Conservation (phyloP, 2,329 filamentous ascomycete genomes). For the Fusarium stilboides region DNA sequence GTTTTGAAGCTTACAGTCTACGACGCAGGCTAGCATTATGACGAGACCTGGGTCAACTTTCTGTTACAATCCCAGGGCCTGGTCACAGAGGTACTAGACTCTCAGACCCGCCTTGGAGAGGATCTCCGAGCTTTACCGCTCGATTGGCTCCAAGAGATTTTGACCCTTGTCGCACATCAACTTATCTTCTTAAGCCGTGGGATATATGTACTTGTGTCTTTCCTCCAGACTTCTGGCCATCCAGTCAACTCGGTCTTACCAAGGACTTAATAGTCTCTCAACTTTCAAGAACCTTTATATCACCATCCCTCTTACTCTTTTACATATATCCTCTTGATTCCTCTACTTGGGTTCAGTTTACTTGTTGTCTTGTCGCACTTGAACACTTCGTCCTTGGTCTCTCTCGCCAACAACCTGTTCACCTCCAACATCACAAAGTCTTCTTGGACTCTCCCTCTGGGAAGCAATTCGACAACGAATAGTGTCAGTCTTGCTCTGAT, state of each 20-base stretch:
- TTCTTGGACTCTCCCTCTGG: constrained; percentile 17
- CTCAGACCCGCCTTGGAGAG: constrained; percentile 45
- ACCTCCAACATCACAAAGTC: constrained; percentile 19
- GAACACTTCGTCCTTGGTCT: constrained; percentile 15
- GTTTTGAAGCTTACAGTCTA: constrained; percentile 42
- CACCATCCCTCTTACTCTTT: constrained; percentile 39
- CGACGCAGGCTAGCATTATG: constrained; percentile 44
- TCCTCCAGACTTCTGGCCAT: constrained; percentile 47
- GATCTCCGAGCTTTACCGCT: constrained; percentile 52
- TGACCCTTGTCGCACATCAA: constrained; percentile 52
- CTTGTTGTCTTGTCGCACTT: constrained; percentile 28
- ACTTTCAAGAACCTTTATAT: constrained; percentile 29
- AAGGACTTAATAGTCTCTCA: constrained; percentile 40
- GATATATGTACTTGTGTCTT: constrained; percentile 51
- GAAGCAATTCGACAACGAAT: constrained; percentile 10
- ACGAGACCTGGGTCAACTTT: constrained; percentile 50
- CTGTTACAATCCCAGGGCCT: constrained; percentile 46
- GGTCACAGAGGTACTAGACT: constrained; percentile 46
- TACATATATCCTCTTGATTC: constrained; percentile 34
- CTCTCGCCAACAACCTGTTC: constrained; percentile 12
- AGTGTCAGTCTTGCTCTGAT: constrained; percentile 46
- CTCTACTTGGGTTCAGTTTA: constrained; percentile 19
- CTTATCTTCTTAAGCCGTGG: constrained; percentile 43
- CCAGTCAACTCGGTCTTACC: constrained; percentile 44
- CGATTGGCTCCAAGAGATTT: constrained; percentile 53